Evolutionary conservation across 306 rosid species (phyloP), one percentile per base, ranked within the genome.

Genomic region (Lathyrus oleraceus): DNA sequence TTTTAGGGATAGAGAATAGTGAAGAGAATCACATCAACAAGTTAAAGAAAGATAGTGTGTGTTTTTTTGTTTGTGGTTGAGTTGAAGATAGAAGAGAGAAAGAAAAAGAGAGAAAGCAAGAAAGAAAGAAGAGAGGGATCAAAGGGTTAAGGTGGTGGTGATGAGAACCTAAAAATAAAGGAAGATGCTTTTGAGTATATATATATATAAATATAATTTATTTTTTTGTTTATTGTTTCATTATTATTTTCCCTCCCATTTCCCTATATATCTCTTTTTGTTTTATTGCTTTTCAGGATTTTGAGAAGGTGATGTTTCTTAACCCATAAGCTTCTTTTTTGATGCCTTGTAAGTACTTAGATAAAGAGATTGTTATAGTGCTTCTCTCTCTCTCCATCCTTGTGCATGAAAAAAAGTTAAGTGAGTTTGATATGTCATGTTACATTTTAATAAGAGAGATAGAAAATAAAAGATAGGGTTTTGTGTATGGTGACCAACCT

Each of bases 261-360:
- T 32, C 56, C 47, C 39, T 28, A 53, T 61, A 65, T 56, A 63
- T 59, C 71, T 83, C 87, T 84, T 86, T 89, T 92, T 87, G 92
- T 89, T 85, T 84, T 81, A 73, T 83, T 81, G 72, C 92, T 89
- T 92, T 92, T 76, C 85, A 86, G 95, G 91, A 88, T 87, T 92
- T 64, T 79, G 88, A 79, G 96, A 82, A 79, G 79, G 80, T 14
- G 77, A 75, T 74, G 82, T 92, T 87, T 78, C 96, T 89, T 92
- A 89, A 81, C 83, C 72, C 77, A 80, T 86, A 92, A 92, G 96
- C 85, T 81, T 82, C 85, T 81, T 70, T 51, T 82, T 23, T 65
- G 72, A 77, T 71, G 67, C 84, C 59, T 63, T 81, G 70, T 73
- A 70, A 74, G 74, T 38, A 69, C 77, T 63, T 72, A 36, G 73